Evolutionary conservation across 2,329 filamentous ascomycete genomes (phyloP), one percentile per base, ranked within the genome.

Genomic region (Fulvia fulva): DNA sequence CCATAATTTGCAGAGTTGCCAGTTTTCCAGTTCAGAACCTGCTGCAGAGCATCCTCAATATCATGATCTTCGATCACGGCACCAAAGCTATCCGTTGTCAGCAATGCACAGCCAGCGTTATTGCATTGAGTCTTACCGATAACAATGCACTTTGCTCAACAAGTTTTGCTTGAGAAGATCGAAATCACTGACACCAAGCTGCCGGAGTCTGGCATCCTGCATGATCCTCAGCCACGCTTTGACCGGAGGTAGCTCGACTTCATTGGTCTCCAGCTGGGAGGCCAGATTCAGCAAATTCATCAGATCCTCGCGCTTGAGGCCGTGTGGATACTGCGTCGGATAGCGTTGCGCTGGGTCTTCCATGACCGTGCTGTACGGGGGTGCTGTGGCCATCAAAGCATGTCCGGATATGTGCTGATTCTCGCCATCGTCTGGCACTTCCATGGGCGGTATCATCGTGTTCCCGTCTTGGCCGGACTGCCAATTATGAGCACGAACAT

Each of bases 401-500:
- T 66, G 63, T 2, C 63, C 63, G 3, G 60, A 63, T n/a, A 66
- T 66, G 41, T 66, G 60, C 23, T 64, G 63, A 46, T 66, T 66
- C 30, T 64, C 60, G 26, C 60, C 62, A 30, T 65, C 63, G 26
- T 63, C 57, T 3, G 63, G 63, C 1, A 65, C 63, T 49, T 65
- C 63, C 25, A 59, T 44, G 4, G 63, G 63, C 14, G 49, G 28
- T 14, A 53, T 55, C 12, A 47, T 22, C 53, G 56, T 52, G 8
- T 51, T 51, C n/a, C 52, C 55, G n/a, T 62, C 55, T 3, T 32
- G 47, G 9, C 43, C 51, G 16, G 46, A n/a, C 41, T 65, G 63
- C 19, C 43, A 58, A 34, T 66, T 66, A 58, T 66, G 64, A 9
- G 64, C 64, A 45, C 64, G 58, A 28, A 66, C 60, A 50, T 62